Evolutionary conservation across 2,329 filamentous ascomycete genomes (phyloP), one percentile per base, ranked within the genome.

Genomic region (Phialophora verrucosa): DNA sequence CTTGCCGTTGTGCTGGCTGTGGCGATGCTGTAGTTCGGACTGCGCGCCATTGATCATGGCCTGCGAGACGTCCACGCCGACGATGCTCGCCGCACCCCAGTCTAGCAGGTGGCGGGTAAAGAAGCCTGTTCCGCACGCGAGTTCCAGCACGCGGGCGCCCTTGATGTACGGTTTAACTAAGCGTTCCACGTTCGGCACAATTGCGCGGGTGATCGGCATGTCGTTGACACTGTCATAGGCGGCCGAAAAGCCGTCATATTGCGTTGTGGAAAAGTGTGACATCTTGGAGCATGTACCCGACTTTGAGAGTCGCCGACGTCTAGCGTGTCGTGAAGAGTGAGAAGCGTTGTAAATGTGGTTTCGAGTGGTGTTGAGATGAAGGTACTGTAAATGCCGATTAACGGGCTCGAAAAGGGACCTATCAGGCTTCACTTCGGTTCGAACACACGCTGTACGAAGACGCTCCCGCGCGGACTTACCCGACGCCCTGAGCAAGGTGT

Each of bases 101-200:
- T 71, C 66, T 7, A 77, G 68, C 35, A 78, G 71, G 49, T 70
- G 71, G 53, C 74, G 73, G 14, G 76, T 76, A 64, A 76, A 79
- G 66, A 74, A 77, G 17, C 77, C 78, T 0, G 76, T 74, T 12
- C 78, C 77, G 67, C 78, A 79, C 20, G 77, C 78, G 11, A 80
- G 75, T 56, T 80, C 78, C 44, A 80, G 75, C 14, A 79, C 72
- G 7, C 38, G 62, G 25, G 32, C 56, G 10, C 54, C 44, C 29
- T 57, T n/a, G 61, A 63, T 63, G 54, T 63, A 20, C 7, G 61
- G 61, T 23, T 10, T 20, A 4, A 63, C 32, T 11, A 63, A 29
- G 31, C 61, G 61, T 38, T 63, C 61, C 7, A 63, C 61, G 47
- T 63, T 63, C 38, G 53, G 20, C 27, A 63, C 54, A 29, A 63